These are phyloP conservation scores for Bathelium albidoporum DNA, from an alignment of 495 filamentous ascomycete genomes.

Conservation along the genomic window DNA sequence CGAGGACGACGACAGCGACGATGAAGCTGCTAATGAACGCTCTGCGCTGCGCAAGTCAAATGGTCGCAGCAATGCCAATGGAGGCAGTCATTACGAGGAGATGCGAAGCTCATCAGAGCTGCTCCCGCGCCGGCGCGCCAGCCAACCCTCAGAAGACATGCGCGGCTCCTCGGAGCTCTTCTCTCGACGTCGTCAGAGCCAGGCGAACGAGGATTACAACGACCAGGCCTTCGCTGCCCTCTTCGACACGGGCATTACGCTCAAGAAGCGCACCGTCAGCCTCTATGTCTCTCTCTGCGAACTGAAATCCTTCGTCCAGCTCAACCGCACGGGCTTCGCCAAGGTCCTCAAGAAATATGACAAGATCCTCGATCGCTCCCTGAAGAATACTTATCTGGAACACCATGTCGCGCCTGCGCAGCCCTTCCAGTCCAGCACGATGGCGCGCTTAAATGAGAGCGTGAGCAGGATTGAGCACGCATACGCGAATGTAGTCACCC, in stretches of 20 bases:
- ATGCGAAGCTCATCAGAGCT: conserved; percentile 14
- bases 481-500: conserved; percentile 72
- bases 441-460: conserved; percentile 56
- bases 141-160: conserved; percentile 33
- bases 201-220: conserved; percentile 59
- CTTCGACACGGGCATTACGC: conserved; percentile 69
- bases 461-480: conserved; percentile 63
- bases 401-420: conserved; percentile 60
- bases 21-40: conserved; percentile 57
- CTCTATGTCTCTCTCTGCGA: conserved; percentile 92
- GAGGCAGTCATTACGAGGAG: conserved; percentile 22
- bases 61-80: conserved; percentile 14
- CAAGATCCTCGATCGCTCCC: conserved; percentile 76
- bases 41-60: conserved; percentile 34
- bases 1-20: conserved; percentile 51
- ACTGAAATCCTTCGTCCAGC: conserved; percentile 87
- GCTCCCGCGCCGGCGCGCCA: conserved; percentile 13
- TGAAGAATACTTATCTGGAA: conserved; percentile 66
- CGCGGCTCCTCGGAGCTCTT: conserved; percentile 47
- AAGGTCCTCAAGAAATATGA: conserved; percentile 99
- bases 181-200: conserved; percentile 44
- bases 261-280: conserved; percentile 83
- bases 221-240: conserved; percentile 60
- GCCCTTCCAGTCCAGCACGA: conserved; percentile 63
- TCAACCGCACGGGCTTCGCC: conserved; percentile 91